These are phyloP conservation scores for Helicostylum pulchrum DNA, from an alignment of 192 early-diverging fungal species.

Conservation along the genomic window DNA sequence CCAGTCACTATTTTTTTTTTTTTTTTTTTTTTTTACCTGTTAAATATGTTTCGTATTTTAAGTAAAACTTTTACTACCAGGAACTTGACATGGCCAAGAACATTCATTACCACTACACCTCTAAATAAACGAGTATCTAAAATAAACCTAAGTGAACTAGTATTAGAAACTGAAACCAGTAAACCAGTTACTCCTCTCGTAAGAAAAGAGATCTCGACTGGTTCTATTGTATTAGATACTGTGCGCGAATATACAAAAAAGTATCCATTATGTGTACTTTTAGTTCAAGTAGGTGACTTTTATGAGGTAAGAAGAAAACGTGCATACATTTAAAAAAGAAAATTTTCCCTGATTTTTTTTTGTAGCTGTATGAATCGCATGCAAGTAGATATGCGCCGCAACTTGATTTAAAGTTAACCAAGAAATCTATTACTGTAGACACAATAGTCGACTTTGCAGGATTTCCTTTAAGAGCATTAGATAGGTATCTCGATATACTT, in stretches of 20 bases:
- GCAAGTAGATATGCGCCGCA: constrained; percentile 62
- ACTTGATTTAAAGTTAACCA: constrained; percentile 66
- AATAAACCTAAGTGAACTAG: constrained; percentile 5
- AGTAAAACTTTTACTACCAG: not conserved
- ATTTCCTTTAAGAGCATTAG: constrained; percentile 61
- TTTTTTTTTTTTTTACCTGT: not conserved
- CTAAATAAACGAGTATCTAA: not conserved
- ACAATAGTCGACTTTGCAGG: constrained; percentile 62
- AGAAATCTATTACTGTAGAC: constrained; percentile 57
- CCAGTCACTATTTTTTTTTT: not conserved
- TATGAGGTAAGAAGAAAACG: constrained; percentile 57
- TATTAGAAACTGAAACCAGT: not conserved
- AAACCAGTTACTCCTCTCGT: not conserved
- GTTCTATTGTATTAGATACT: constrained; percentile 35
- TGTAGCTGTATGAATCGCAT: constrained; percentile 68
- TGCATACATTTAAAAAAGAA: not conserved
- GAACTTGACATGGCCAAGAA: not conserved
- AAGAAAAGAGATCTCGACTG: constrained; percentile 14
- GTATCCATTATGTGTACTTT: constrained; percentile 66
- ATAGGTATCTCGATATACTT: constrained; percentile 64
- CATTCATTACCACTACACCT: not conserved
- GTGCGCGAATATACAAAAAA: constrained; percentile 54
- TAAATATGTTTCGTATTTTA: not conserved
- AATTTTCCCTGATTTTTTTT: constrained; percentile 2
- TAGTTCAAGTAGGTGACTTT: constrained; percentile 77